These are phyloP conservation scores for Xylariaceae sp. DNA, from an alignment of 2,329 filamentous ascomycete species.

Conservation along the genomic window DNA sequence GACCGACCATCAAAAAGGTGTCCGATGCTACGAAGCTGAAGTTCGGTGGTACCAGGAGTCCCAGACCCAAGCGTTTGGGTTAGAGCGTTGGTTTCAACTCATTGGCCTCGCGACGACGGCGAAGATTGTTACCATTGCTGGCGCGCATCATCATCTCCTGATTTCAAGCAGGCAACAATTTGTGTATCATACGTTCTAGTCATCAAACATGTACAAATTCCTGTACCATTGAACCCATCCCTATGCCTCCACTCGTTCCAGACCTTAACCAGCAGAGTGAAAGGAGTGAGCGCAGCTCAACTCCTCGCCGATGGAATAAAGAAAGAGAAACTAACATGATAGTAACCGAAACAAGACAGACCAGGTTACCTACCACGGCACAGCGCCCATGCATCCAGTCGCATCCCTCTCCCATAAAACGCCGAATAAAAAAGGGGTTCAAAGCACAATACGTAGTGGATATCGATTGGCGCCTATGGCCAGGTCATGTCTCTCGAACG, in stretches of 20 bases:
- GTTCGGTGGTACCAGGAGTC: conserved; percentile 89
- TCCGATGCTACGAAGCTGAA: conserved; percentile 86
- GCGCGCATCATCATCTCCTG: background rate
- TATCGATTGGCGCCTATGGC: conserved; percentile 28
- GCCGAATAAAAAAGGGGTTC: conserved; percentile 14
- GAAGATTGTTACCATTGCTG: background rate
- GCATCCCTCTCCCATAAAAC: conserved; percentile 16
- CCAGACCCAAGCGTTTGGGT: conserved; percentile 71
- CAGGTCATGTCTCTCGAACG: conserved; percentile 25
- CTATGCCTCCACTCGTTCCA: conserved; percentile 4
- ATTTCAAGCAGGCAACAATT: conserved; percentile 4
- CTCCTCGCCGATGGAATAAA: conserved; percentile 16
- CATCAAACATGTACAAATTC: conserved; percentile 21
- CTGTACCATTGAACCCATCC: conserved; percentile 22
- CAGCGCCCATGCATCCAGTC: conserved; percentile 19
- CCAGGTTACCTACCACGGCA: background rate
- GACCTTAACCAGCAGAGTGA: conserved; percentile 1
- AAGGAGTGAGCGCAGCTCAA: conserved; percentile 7
- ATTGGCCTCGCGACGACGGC: background rate
- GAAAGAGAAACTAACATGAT: conserved; percentile 23
- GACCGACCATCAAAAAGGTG: conserved; percentile 70
- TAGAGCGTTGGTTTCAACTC: conserved; percentile 17
- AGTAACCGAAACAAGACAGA: conserved; percentile 28
- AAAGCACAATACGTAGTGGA: conserved; percentile 27
- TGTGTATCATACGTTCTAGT: conserved; percentile 28